A percentile compares a stretch with the other conserved stretches of the same genome.
phyloP scores from a whole-genome alignment of 495 filamentous ascomycete species.

The Pseudotulostoma volvatum region DNA sequence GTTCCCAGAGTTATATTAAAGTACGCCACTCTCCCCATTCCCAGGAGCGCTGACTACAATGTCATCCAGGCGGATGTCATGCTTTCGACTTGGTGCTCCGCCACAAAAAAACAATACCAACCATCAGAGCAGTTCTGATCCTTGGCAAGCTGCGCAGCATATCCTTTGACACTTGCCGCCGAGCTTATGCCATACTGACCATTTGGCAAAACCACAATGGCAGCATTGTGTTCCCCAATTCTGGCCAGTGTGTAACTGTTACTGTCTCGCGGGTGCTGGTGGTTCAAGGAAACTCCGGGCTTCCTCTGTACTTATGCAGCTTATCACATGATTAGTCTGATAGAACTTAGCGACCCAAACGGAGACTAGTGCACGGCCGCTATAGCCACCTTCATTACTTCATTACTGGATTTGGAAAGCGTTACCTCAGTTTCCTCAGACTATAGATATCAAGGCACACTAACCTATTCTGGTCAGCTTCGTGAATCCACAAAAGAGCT shows the following conservation, averaged over 20 bases:
- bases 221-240: conserved; percentile 21
- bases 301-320: too few species aligned
- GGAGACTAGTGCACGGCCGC: too few species aligned
- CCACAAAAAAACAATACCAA: conserved; percentile 25
- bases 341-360: too few species aligned
- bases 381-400: too few species aligned
- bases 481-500: too few species aligned
- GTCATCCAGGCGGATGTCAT: conserved; percentile 14
- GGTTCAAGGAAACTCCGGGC: too few species aligned
- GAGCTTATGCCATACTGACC: conserved; percentile 12
- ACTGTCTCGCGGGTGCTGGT: too few species aligned
- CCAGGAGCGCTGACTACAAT: conserved; percentile 11
- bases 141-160: conserved; percentile 14
- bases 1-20: conserved; percentile 25
- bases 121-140: conserved; percentile 19
- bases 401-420: too few species aligned
- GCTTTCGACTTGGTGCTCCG: conserved; percentile 10
- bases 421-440: too few species aligned
- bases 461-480: too few species aligned
- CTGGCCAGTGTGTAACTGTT: conserved; percentile 19
- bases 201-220: conserved; percentile 18
- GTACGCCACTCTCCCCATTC: conserved; percentile 12
- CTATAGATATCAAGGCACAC: too few species aligned
- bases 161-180: conserved; percentile 14
- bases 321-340: too few species aligned